Evolutionary conservation across 2,329 filamentous ascomycete species (phyloP).

Genomic region (Fusarium sp.): DNA sequence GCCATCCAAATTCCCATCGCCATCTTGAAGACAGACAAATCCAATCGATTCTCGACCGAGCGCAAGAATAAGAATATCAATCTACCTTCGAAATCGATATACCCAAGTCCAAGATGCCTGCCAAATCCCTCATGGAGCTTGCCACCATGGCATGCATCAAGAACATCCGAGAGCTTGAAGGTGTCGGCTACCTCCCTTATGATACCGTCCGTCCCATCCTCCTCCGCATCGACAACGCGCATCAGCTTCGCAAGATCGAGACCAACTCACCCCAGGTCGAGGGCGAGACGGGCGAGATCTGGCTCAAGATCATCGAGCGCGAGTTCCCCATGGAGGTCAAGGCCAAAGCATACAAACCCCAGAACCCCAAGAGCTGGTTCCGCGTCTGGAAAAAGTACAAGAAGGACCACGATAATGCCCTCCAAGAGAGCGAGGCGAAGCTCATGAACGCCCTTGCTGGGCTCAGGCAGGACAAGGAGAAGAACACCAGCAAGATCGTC

Average conservation of each 20-base stretch:
- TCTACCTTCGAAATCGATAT: background rate
- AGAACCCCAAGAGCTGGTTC: constrained; percentile 75
- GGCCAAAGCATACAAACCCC: constrained; percentile 68
- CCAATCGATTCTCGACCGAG: background rate
- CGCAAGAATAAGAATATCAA: background rate
- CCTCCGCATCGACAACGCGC: constrained; percentile 71
- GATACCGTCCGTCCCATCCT: constrained; percentile 70
- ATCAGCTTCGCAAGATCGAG: constrained; percentile 79
- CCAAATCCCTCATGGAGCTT: constrained; percentile 61
- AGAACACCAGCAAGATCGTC: constrained; percentile 65
- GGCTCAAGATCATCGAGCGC: constrained; percentile 78
- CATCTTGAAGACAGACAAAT: background rate
- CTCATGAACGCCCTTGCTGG: constrained; percentile 65
- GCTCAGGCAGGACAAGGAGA: constrained; percentile 64
- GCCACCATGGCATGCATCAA: constrained; percentile 61
- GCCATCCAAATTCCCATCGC: background rate
- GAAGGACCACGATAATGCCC: constrained; percentile 63
- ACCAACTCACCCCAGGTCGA: constrained; percentile 77
- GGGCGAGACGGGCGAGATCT: constrained; percentile 73
- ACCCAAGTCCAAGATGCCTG: constrained; percentile 46
- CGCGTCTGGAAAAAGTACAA: constrained; percentile 77
- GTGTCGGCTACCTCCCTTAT: constrained; percentile 76
- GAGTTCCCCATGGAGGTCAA: constrained; percentile 74
- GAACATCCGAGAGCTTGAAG: constrained; percentile 65
- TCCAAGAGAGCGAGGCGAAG: constrained; percentile 66